Base-by-base conservation (phyloP, 23 red algal species). In the Agarophyton chilense region DNA sequence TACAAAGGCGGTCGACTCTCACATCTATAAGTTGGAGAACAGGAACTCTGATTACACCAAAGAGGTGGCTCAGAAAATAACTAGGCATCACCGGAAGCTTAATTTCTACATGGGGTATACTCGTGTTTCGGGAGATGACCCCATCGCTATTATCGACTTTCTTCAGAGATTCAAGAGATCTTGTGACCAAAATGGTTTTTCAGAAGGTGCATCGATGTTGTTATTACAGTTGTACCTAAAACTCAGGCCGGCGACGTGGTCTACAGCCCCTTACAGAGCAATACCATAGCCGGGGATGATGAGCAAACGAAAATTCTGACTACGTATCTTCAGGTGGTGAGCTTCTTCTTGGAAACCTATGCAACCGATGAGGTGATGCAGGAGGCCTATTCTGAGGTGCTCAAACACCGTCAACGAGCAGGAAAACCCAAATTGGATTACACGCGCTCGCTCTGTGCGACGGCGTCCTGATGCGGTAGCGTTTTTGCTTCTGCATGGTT, bases 111-210 rank as follows among this genome's bases (percentile, higher is more conserved):
- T 39, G 67, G 43, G 22, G 10, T 19, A 42, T 2, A 73, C 38
- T 24, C 16, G 18, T 10, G 33, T 73, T 42, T 2, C 9, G 4
- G 67, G 39, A 4, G 43, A 47, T 2, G 67, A 73, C 19, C 67
- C 67, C 39, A 45, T 73, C 38, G 43, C 43, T 19, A 73, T 73
- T 18, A 45, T 73, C 9, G n/a, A 47, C 19, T 73, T 73, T 32
- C 67, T 73, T 1, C 16, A 41, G 14, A 47, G 22, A n/a, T 73
- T 73, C 43, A 73, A 73, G 31, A 47, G 33, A 19, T 2, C 67
- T 8, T 39, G 43, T 73, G 67, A 73, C 67, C 38, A 42, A 10
- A 73, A 73, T 26, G 43, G 67, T n/a, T 42, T 73, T n/a, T 47
- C 38, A 13, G 67, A 73, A 32, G 31, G 33, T 7, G 43, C 67